A percentile compares a stretch with the other conserved stretches of the same genome.
Evolutionary conservation across 306 rosid species (phyloP).

Genomic region (Casuarina glauca): DNA sequence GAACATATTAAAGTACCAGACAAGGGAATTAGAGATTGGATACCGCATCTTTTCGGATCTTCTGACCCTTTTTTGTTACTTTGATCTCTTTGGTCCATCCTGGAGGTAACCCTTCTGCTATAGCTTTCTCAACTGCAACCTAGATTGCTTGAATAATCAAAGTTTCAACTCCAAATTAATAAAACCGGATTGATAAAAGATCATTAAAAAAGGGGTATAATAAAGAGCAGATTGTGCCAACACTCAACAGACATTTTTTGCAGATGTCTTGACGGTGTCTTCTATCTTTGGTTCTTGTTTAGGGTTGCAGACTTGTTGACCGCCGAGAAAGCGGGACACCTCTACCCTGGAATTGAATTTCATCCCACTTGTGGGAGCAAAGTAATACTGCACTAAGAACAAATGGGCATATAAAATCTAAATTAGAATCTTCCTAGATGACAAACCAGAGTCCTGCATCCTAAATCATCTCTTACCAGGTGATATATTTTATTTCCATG

Average conservation of each 20-base stretch:
- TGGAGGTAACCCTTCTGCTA: conserved; percentile 56
- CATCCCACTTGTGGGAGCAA: conserved; percentile 47
- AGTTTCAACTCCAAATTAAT: conserved; percentile 36
- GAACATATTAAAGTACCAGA: conserved; percentile 8
- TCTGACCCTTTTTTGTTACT: conserved; percentile 36
- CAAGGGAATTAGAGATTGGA: conserved; percentile 15
- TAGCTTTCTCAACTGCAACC: conserved; percentile 58
- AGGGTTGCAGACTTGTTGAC: conserved; percentile 9
- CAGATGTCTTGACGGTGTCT: conserved; percentile 33
- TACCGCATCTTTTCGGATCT: conserved; percentile 62
- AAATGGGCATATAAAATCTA: conserved; percentile 22
- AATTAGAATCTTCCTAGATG: conserved; percentile 17
- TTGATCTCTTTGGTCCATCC: conserved; percentile 66
- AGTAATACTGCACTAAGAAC: conserved; percentile 62
- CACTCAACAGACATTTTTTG: conserved; percentile 61
- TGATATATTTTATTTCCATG: background rate
- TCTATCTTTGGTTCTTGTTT: conserved; percentile 28
- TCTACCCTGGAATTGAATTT: conserved; percentile 62
- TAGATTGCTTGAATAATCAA: conserved; percentile 59
- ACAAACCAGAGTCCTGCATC: conserved; percentile 9
- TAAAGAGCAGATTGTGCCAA: conserved; percentile 35
- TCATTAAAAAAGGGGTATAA: conserved; percentile 9
- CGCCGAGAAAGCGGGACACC: conserved; percentile 53
- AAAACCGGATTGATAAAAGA: conserved; percentile 15
- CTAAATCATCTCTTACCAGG: background rate